These are phyloP conservation scores for Tricholoma sp. DNA, from an alignment of 768 basidiomycete genomes.

Conservation along the genomic window DNA sequence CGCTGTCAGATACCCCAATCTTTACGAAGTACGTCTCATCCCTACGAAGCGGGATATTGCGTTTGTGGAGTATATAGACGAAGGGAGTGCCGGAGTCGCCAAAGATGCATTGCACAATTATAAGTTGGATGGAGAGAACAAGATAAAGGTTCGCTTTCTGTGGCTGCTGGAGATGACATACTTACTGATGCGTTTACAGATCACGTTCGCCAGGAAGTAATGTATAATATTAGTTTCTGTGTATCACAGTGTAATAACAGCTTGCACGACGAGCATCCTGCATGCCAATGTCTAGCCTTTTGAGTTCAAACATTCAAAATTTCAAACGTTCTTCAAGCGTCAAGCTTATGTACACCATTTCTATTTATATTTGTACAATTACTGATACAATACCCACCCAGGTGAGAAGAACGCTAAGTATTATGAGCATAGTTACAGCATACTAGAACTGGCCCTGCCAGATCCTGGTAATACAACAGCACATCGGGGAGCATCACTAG, in stretches of 20 bases:
- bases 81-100: slow-evolving; percentile 82
- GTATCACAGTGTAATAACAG: neutral
- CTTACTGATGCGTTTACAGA: slow-evolving; percentile 31
- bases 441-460: neutral
- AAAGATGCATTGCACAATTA: slow-evolving; percentile 97
- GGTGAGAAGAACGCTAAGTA: neutral
- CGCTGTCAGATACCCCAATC: slow-evolving; percentile 74
- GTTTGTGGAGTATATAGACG: slow-evolving; percentile 97
- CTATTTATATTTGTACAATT: neutral
- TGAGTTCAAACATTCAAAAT: neutral
- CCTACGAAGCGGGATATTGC: slow-evolving; percentile 97
- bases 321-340: neutral
- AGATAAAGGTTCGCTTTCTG: slow-evolving; percentile 75
- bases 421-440: neutral
- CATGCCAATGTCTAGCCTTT: too few relatives aligned
- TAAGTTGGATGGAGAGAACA: slow-evolving; percentile 95
- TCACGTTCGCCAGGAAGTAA: slow-evolving; percentile 73
- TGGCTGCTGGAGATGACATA: neutral
- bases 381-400: neutral
- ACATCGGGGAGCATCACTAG: neutral
- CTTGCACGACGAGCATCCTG: neutral
- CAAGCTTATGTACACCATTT: neutral
- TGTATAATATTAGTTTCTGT: neutral
- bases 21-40: slow-evolving; percentile 97
- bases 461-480: neutral